Evolutionary conservation across 345 rosid species (phyloP), one percentile per base, ranked within the genome.

Genomic region (Dipteronia sinensis): DNA sequence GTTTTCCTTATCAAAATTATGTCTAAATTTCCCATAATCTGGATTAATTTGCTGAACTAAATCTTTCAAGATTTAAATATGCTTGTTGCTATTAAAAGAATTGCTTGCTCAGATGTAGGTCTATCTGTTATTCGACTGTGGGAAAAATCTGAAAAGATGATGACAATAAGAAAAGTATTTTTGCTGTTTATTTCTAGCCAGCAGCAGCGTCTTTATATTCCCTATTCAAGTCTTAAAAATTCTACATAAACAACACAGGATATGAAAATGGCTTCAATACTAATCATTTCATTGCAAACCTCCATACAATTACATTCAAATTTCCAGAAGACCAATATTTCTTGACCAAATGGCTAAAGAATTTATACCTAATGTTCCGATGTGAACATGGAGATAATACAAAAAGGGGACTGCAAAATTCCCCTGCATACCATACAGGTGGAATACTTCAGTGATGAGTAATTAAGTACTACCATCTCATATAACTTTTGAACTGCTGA

Each of bases 201-300:
- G 6, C 34, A 31, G 34, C 34, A 2, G 34, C 27, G 27, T 27
- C 27, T 27, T 27, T 27, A 27, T 27, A 27, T 27, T 27, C 42
- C 7, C 8, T 8, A 4, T 42, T 42, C 7, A 42, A 46, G 49
- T 46, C 63, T 7, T 15, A 51, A 51, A 51, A 51, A 51, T 16
- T 15, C 19, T 51, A 6, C n/a, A 13, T 58, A 20, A n/a, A 27
- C 62, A 25, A 16, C 5, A 23, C 10, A 19, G 2, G 46, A 11
- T 2, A 61, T 19, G 19, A 31, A 19, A 31, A 62, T 10, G 46
- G 6, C 12, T 65, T 47, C 20, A 75, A 31, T 7, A 63, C 64
- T 55, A 7, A 64, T 17, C 71, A 51, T n/a, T 65, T 47, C 63
- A 65, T n/a, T 19, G 64, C 7, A 75, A 49, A 49, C n/a, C n/a